Conservation (phyloP, 345 rosid species). For the Eucalyptus rudis region DNA sequence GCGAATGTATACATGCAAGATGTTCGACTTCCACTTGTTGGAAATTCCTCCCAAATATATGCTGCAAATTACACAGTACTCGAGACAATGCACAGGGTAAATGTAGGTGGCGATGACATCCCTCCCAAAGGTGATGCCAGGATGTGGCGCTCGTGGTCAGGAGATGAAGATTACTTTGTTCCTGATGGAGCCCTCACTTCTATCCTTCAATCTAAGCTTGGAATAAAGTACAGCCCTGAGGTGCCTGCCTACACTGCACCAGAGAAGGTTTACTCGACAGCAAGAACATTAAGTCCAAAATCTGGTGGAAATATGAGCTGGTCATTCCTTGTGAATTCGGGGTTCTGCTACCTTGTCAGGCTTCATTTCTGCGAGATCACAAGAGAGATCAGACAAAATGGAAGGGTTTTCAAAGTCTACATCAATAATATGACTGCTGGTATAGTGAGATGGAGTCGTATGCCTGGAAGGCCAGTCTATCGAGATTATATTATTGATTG, state of each 20-base stretch:
- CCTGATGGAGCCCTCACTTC: neutral
- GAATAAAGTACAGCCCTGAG: neutral
- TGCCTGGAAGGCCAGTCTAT: slow-evolving; percentile 1
- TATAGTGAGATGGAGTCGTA: neutral
- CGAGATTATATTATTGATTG: neutral
- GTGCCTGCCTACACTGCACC: slow-evolving; percentile 14
- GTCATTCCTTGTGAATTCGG: slow-evolving; percentile 11
- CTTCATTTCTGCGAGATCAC: slow-evolving; percentile 4
- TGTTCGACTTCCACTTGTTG: neutral
- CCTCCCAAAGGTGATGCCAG: neutral
- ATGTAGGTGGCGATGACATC: slow-evolving; percentile 3
- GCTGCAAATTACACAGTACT: neutral
- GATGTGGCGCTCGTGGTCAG: slow-evolving; percentile 6
- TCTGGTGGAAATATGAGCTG: slow-evolving; percentile 1
- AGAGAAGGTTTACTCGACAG: neutral
- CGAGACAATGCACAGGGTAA: slow-evolving; percentile 3
- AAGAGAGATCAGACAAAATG: neutral
- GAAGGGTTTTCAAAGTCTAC: slow-evolving; percentile 1
- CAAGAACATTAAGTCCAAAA: neutral
- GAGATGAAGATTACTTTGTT: neutral
- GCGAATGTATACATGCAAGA: neutral
- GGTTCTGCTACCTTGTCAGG: slow-evolving; percentile 13
- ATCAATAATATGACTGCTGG: slow-evolving; percentile 6
- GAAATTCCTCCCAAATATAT: neutral
- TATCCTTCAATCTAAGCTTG: neutral